phyloP scores from a whole-genome alignment of 106 monocot species.

The Hemerocallis citrina region DNA sequence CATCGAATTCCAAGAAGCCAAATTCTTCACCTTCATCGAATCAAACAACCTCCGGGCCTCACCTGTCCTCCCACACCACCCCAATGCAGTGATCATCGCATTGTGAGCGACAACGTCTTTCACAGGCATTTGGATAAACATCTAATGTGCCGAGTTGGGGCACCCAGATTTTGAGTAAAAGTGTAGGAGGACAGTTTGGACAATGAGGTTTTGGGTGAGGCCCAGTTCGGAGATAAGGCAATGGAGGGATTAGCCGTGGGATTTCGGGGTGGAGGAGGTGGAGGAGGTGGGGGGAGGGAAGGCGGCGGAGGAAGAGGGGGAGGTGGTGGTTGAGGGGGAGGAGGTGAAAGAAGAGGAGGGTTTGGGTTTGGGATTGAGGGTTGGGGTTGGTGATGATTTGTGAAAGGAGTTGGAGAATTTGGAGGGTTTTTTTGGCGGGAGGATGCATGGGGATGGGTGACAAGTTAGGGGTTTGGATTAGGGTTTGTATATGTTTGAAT shows the following conservation, averaged over 20 bases:
- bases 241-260: conserved; percentile 17
- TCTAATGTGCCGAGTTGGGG: no score
- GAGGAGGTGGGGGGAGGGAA: neutral
- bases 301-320: conserved; percentile 7
- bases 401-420: no score
- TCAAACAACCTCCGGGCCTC: conserved; percentile 37
- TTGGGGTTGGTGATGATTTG: conserved; percentile 23
- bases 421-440: conserved; percentile 13
- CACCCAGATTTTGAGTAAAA: conserved; percentile 15
- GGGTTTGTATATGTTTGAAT: no score
- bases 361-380: neutral
- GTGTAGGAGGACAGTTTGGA: conserved; percentile 27
- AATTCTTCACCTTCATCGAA: conserved; percentile 22
- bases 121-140: conserved; percentile 34
- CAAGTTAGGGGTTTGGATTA: no score
- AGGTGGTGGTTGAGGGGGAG: neutral
- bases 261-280: conserved; percentile 6
- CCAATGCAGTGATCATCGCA: conserved; percentile 38
- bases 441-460: no score
- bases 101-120: conserved; percentile 31
- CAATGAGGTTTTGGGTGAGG: conserved; percentile 17
- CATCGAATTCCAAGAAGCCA: conserved; percentile 49
- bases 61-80: neutral
- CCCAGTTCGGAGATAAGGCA: conserved; percentile 28
- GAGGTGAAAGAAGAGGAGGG: neutral